phyloP scores from a whole-genome alignment of 2,329 filamentous ascomycete genomes.

The Fusarium sp. region DNA sequence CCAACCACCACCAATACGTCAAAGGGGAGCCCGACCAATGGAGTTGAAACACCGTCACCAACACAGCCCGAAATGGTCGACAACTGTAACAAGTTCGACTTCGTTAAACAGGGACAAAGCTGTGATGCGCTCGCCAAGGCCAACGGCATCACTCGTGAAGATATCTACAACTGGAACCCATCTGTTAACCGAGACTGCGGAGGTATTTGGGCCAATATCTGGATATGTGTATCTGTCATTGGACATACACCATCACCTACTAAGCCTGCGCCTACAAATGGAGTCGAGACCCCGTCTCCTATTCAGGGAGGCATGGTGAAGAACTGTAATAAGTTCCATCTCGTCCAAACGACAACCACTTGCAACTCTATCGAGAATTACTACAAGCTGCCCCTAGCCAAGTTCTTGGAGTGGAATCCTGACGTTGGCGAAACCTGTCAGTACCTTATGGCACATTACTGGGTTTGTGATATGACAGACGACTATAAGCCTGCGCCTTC shows the following conservation, averaged over 20 bases:
- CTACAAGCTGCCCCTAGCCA: neutral
- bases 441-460: neutral
- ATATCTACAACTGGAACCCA: neutral
- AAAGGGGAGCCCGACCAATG: neutral
- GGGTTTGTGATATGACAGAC: neutral
- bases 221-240: too few species aligned
- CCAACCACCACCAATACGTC: neutral
- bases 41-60: neutral
- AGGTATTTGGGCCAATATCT: neutral
- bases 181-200: neutral
- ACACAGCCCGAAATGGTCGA: neutral
- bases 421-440: neutral
- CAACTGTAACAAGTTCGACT: neutral
- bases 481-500: neutral
- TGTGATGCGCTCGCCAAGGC: neutral
- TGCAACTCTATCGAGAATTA: neutral
- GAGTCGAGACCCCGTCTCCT: neutral
- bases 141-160: neutral
- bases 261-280: neutral
- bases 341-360: neutral
- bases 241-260: too few species aligned
- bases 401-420: neutral
- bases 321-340: neutral
- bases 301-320: neutral
- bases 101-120: neutral